Base-by-base conservation (phyloP, 108 stramenopile genomes). In the Mediolabrus comicus region DNA sequence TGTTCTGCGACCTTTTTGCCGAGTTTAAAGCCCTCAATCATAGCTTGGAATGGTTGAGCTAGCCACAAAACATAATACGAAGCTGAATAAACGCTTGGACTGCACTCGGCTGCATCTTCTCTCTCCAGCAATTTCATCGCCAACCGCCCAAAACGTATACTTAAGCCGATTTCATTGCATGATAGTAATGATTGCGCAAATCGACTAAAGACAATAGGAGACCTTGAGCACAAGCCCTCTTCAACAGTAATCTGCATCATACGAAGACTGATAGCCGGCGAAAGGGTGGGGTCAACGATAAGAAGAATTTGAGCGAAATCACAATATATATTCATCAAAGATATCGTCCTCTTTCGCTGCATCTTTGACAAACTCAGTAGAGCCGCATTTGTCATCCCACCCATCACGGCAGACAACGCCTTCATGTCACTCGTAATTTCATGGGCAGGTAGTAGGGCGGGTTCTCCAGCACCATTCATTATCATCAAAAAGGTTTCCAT, bases 201-300 rank as follows among this genome's bases (percentile, higher is more conserved):
- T 11, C 30, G 46, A 30, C 46, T 69, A 69, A 70, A 71, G 14
- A 38, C 74, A 62, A 62, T 6, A 9, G 74, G 69, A 13, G 69
- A 51, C 33, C 27, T 39, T 27, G 38, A 16, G 29, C 38, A 54
- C 24, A 71, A 26, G n/a, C 74, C 74, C 26, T 53, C 35, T 7
- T 53, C 24, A 25, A 75, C 12, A 8, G 59, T 70, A n/a, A 75
- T 31, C 28, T 62, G 39, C 49, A 65, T 64, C 60, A 62, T 62
- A 33, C 74, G 69, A 33, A 63, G 51, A 27, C 46, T 22, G 9
- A 63, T 62, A n/a, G 49, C 25, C 3, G 28, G 31, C 6, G 52
- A 4, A 12, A 51, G 35, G 8, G 11, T 36, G 0, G 69, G 69
- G 24, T 54, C 41, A 28, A 55, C 19, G 9, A 27, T 31, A 13